phyloP scores from a whole-genome alignment of 331 rosid species.

The Telfairia occidentalis region DNA sequence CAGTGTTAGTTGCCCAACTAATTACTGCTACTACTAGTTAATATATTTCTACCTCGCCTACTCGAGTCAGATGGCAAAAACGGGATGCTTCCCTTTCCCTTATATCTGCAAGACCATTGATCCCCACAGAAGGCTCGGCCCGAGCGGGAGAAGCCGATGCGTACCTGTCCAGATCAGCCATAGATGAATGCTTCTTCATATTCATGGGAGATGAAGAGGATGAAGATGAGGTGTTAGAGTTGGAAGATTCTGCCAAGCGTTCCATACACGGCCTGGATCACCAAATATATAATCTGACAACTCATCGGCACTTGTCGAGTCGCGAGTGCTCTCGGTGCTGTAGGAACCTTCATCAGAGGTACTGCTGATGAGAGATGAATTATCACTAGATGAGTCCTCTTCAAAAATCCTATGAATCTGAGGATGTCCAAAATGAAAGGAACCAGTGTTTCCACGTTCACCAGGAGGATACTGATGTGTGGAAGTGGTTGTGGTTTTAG shows the following conservation, averaged over 20 bases:
- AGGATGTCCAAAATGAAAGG: constrained; percentile 32
- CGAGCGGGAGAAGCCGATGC: constrained; percentile 34
- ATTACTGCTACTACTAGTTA: constrained; percentile 30
- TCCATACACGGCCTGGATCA: constrained; percentile 42
- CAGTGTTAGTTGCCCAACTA: constrained; percentile 30
- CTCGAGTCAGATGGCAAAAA: constrained; percentile 43
- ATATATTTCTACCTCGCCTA: constrained; percentile 39
- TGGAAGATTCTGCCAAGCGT: constrained; percentile 25
- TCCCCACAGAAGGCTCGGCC: constrained; percentile 8
- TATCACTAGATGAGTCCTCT: constrained; percentile 85
- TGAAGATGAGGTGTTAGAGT: constrained; percentile 41
- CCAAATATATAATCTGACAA: constrained; percentile 75
- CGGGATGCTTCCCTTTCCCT: constrained; percentile 17
- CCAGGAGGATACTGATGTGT: constrained; percentile 23
- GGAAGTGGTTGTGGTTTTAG: constrained; percentile 24
- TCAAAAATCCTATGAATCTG: constrained; percentile 41
- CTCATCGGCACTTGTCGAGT: constrained; percentile 62
- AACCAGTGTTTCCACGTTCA: constrained; percentile 26
- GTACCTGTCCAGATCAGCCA: constrained; percentile 40
- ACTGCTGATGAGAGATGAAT: constrained; percentile 68
- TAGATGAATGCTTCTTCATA: constrained; percentile 34
- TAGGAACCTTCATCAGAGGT: constrained; percentile 81
- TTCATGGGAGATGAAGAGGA: constrained; percentile 53
- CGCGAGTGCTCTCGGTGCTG: constrained; percentile 64
- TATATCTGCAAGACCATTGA: constrained; percentile 17